Conservation (phyloP, 163 green algal genomes). For the Coccomyxa subellipsoidea region DNA sequence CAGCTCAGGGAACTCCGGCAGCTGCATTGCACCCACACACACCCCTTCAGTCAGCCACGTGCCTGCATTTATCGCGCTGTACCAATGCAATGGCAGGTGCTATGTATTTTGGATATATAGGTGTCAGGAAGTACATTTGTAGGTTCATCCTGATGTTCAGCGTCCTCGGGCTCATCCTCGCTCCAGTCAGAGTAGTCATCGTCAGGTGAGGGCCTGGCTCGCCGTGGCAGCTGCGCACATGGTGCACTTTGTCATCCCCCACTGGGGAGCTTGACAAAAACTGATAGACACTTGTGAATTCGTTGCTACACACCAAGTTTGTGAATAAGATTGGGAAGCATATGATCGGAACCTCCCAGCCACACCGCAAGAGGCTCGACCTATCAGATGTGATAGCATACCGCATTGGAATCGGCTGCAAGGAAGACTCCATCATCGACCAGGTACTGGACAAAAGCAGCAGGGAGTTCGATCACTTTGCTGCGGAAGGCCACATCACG, state of each 20-base stretch:
- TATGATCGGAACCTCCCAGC: not conserved
- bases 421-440: slow-evolving; percentile 62
- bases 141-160: not conserved
- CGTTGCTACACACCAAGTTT: not conserved
- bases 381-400: too few species aligned
- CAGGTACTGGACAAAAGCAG: slow-evolving; percentile 55
- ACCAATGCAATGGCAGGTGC: too few species aligned
- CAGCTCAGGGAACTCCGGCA: slow-evolving; percentile 44
- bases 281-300: too few species aligned
- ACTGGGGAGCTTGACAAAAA: too few species aligned
- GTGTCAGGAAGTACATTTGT: too few species aligned
- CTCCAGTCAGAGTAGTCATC: slow-evolving; percentile 31
- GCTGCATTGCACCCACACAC: slow-evolving; percentile 31
- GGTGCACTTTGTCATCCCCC: too few species aligned
- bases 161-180: slow-evolving; percentile 18
- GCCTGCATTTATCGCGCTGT: too few species aligned
- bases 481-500: slow-evolving; percentile 28
- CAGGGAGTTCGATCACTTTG: slow-evolving; percentile 41
- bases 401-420: slow-evolving; percentile 27
- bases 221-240: slow-evolving; percentile 29
- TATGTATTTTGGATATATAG: too few species aligned
- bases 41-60: too few species aligned
- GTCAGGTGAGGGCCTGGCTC: slow-evolving; percentile 14
- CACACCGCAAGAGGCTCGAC: too few species aligned
- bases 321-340: not conserved